These are phyloP conservation scores for Nakazawaea sp. DNA, from an alignment of 805 yeast genomes.

Conservation along the genomic window DNA sequence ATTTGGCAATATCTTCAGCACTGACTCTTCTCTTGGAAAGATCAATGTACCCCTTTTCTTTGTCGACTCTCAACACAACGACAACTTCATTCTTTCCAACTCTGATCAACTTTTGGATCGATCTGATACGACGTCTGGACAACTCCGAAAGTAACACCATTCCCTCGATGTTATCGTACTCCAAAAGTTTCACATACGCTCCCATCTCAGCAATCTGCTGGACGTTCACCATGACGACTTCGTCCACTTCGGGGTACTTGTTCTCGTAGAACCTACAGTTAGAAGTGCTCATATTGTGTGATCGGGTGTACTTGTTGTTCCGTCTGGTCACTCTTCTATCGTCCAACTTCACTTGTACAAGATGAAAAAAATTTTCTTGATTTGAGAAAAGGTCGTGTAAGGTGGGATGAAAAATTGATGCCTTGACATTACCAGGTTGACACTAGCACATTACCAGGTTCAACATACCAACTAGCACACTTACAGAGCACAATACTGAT, in stretches of 20 bases:
- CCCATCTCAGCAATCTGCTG: constrained; percentile 99
- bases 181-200: constrained; percentile 91
- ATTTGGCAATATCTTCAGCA: constrained; percentile 94
- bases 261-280: constrained; percentile 96
- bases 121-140: constrained; percentile 97
- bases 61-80: constrained; percentile 95
- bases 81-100: constrained; percentile 98
- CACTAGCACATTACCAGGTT: no score
- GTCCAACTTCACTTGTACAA: not conserved
- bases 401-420: no score
- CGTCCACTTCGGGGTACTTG: constrained; percentile 98
- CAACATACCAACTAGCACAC: no score
- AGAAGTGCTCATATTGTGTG: constrained; percentile 72
- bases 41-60: constrained; percentile 97
- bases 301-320: not conserved
- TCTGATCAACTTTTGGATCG: constrained; percentile 94
- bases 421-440: no score
- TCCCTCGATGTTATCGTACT: constrained; percentile 97
- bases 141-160: constrained; percentile 94
- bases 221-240: constrained; percentile 98
- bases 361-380: not conserved
- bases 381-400: no score
- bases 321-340: not conserved
- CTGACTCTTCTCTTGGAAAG: constrained; percentile 95
- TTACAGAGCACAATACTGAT: no score